Conservation (phyloP, 768 basidiomycete species). For the Rhizopogon roseolus region DNA sequence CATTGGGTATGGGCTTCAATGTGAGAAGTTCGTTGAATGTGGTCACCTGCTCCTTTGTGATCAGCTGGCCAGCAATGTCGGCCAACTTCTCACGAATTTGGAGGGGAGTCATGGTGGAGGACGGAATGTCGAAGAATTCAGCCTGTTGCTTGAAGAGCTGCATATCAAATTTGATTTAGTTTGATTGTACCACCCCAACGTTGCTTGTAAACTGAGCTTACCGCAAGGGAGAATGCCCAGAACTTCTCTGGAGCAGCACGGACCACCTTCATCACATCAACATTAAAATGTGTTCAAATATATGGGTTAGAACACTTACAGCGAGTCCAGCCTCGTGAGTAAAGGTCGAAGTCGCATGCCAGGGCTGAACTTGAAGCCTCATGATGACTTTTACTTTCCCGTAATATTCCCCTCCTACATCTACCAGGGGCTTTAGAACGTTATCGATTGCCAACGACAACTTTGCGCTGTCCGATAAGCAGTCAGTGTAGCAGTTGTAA, state of each 20-base stretch:
- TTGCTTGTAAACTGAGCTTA: constrained; percentile 24
- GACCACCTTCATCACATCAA: constrained; percentile 38
- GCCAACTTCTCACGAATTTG: constrained; percentile 75
- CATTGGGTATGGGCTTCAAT: constrained; percentile 64
- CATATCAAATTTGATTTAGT: background rate
- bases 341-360: constrained; percentile 74
- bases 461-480: constrained; percentile 44
- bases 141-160: constrained; percentile 75
- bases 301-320: constrained; percentile 32
- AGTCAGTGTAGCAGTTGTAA: background rate
- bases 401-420: constrained; percentile 53
- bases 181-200: background rate
- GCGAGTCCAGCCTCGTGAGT: constrained; percentile 82
- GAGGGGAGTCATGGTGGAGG: constrained; percentile 58
- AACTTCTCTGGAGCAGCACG: constrained; percentile 71
- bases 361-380: constrained; percentile 70
- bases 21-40: constrained; percentile 59
- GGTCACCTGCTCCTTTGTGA: constrained; percentile 44
- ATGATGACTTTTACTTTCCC: constrained; percentile 74
- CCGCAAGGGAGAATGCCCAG: constrained; percentile 71
- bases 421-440: constrained; percentile 56
- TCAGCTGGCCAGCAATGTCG: constrained; percentile 47
- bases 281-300: background rate
- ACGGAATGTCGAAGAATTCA: constrained; percentile 77
- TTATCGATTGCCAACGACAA: constrained; percentile 53